Base-by-base conservation (phyloP, 176 grass and related monocot genomes). In the Triticum timopheevii region DNA sequence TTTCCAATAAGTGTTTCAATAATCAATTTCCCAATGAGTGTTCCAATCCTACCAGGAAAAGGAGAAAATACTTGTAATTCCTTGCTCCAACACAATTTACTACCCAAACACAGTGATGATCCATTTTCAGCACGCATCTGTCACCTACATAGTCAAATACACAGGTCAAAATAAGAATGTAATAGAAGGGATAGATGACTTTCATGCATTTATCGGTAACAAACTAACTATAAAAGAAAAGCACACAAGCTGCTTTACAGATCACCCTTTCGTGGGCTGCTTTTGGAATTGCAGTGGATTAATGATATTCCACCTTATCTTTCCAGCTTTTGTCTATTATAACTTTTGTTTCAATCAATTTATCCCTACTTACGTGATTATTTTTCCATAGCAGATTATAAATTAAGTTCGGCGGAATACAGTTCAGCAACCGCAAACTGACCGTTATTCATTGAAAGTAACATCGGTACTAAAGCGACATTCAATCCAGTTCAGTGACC, bases 81-180 rank as follows among this genome's bases (percentile, higher is more conserved):
- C 82, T 87, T 82, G 90, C 90, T 65, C 96, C 96, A 9, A 98
- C 87, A 82, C 96, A 98, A 73, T 96, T 96, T 47, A 94, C 96
- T 76, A 93, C 93, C 96, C 96, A 98, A 82, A 94, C 89, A 45
- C 96, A 98, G 54, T 98, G 96, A 90, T 98, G 96, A 83, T 98
- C 96, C 93, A 98, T 98, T 88, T 93, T 98, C 71, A 98, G 96
- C 39, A 96, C 88, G 50, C 96, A 98, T 86, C 88, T 98, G 63
- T 96, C 83, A 94, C 96, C 96, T 98, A 64, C 66, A 89, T 87
- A 70, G 38, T 81, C 45, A 20, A 80, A 66, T 8, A 49, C 58
- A 82, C 8, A 28, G 16, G 35, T 85, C 31, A 72, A 70, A 73
- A 63, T 12, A 76, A 77, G 64, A 83, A 86, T 30, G 4, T 9